phyloP scores from a whole-genome alignment of 306 rosid genomes.

The Dalbergia cultrata region DNA sequence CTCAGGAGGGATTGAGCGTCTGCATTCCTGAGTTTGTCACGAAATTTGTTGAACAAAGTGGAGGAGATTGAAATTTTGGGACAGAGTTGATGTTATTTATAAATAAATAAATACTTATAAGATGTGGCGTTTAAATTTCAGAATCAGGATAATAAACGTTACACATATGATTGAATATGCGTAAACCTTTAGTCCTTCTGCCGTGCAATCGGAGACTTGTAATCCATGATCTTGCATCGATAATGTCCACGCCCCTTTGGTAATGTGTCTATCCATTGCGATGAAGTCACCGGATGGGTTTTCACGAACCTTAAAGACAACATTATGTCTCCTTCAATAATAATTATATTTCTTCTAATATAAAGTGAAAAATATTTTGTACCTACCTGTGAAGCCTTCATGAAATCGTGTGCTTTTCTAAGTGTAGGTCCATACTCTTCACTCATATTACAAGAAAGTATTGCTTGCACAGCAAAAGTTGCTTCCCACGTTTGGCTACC shows the following conservation, averaged over 20 bases:
- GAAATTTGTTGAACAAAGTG: no score
- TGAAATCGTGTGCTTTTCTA: neutral
- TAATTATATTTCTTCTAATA: no score
- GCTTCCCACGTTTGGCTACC: conserved; percentile 58
- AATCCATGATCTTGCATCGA: conserved; percentile 36
- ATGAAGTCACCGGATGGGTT: conserved; percentile 49
- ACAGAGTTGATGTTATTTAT: no score
- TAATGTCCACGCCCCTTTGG: conserved; percentile 55
- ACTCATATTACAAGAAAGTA: neutral
- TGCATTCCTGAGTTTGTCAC: no score
- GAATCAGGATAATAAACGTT: no score
- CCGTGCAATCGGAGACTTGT: conserved; percentile 61
- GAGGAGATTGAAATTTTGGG: no score
- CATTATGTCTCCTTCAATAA: neutral
- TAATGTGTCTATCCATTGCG: conserved; percentile 49
- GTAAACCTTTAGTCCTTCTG: conserved; percentile 55
- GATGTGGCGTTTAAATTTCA: no score
- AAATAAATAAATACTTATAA: no score
- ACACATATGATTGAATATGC: neutral
- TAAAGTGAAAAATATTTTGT: neutral
- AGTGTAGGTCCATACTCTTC: neutral
- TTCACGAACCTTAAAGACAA: conserved; percentile 41
- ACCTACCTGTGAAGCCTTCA: conserved; percentile 60
- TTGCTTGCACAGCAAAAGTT: conserved; percentile 47
- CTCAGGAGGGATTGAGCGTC: no score